Percentiles rank a stretch among this genome's conserved stretches.
Conservation (phyloP, 78 protist species). For the Emiliania huxleyi region DNA sequence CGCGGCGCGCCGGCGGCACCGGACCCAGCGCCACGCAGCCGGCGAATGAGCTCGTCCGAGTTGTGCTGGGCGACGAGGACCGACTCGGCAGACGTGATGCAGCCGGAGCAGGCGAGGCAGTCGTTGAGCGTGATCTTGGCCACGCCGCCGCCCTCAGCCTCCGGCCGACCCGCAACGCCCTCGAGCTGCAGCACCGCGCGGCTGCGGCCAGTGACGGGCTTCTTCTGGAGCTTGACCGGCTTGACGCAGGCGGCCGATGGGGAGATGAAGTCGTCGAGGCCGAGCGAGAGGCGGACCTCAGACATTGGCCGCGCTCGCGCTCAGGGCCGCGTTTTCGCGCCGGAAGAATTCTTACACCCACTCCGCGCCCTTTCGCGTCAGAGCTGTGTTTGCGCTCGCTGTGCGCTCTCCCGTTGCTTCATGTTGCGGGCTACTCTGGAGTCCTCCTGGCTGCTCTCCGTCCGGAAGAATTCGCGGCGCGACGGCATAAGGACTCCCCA, state of each 20-base stretch:
- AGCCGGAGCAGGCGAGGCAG: slow-evolving; percentile 96
- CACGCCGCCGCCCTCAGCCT: neutral
- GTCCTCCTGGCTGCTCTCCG: no score
- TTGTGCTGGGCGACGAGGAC: slow-evolving; percentile 87
- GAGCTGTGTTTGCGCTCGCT: no score
- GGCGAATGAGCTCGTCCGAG: slow-evolving; percentile 40
- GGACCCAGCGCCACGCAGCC: neutral
- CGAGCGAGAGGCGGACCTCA: slow-evolving; percentile 16
- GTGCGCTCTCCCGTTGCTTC: no score
- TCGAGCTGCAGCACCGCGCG: neutral
- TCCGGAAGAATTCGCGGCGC: no score
- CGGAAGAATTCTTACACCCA: no score
- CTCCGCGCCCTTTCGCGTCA: no score
- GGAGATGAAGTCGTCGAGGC: slow-evolving; percentile 77
- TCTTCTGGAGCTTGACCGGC: neutral
- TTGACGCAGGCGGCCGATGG: slow-evolving; percentile 73
- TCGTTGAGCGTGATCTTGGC: slow-evolving; percentile 84
- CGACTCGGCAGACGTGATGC: slow-evolving; percentile 94
- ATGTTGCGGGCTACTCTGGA: no score
- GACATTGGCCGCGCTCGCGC: no score
- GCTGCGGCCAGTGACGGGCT: no score
- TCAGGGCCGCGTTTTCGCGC: no score
- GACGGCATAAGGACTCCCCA: no score
- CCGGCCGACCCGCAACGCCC: neutral
- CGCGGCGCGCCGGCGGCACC: neutral